Percentiles rank a stretch among this genome's conserved stretches.
Conservation (phyloP, 768 basidiomycete species). For the Fomitopsis pulvina region DNA sequence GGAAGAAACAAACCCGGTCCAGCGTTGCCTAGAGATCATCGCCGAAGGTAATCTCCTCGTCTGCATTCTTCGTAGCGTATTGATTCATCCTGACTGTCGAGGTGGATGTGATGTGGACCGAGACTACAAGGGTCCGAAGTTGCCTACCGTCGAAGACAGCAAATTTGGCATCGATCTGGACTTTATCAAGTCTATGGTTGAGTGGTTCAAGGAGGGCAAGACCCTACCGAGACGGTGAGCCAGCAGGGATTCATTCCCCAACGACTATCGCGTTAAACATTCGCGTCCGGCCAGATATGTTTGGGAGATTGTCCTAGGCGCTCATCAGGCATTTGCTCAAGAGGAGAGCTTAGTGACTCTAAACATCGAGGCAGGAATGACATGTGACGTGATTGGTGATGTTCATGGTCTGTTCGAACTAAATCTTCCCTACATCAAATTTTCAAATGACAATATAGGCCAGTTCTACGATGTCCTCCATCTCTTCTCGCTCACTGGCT, state of each 20-base stretch:
- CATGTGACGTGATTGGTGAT: slow-evolving; percentile 93
- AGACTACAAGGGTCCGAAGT: slow-evolving; percentile 67
- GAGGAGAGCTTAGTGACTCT: slow-evolving; percentile 82
- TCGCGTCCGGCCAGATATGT: slow-evolving; percentile 59
- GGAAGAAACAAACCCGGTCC: slow-evolving; percentile 75
- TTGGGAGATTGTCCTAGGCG: slow-evolving; percentile 94
- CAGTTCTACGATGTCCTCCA: slow-evolving; percentile 95
- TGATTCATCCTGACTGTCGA: slow-evolving; percentile 17
- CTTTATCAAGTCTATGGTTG: slow-evolving; percentile 82
- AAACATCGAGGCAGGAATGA: slow-evolving; percentile 66
- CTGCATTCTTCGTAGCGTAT: background rate
- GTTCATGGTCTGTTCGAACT: slow-evolving; percentile 62
- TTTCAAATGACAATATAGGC: slow-evolving; percentile 38
- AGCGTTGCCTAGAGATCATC: slow-evolving; percentile 75
- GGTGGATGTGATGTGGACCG: slow-evolving; percentile 78
- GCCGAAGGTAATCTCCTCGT: slow-evolving; percentile 47
- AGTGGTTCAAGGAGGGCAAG: slow-evolving; percentile 94
- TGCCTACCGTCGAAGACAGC: slow-evolving; percentile 51
- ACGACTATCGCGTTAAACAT: background rate
- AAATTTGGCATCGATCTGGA: slow-evolving; percentile 68
- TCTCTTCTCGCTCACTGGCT: slow-evolving; percentile 78
- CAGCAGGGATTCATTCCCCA: background rate
- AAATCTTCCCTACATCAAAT: background rate
- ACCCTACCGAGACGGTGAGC: slow-evolving; percentile 77
- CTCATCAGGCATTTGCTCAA: slow-evolving; percentile 63